Percentiles rank a stretch among this genome's conserved stretches.
Conservation (phyloP, 2,329 filamentous ascomycete genomes). For the Aspergillus carbonarius region DNA sequence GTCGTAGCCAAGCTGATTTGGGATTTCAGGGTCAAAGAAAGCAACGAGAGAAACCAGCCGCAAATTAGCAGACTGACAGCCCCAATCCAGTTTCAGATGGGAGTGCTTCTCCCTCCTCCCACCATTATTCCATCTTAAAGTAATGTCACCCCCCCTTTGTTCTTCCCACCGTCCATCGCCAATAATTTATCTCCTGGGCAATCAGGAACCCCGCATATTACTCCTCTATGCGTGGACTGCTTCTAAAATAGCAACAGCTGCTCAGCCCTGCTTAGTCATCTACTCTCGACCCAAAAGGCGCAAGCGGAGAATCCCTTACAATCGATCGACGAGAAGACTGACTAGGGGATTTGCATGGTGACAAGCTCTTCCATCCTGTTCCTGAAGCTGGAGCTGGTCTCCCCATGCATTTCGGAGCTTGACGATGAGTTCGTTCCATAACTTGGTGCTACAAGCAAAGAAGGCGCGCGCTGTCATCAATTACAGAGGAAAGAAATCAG, state of each 20-base stretch:
- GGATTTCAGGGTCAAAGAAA: not conserved
- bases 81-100: constrained; percentile 1
- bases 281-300: constrained; percentile 2
- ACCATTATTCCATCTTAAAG: not conserved
- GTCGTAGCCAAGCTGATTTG: not conserved
- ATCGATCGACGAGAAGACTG: constrained; percentile 4
- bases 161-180: not conserved
- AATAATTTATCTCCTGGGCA: not conserved
- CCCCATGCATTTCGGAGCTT: constrained; percentile 25
- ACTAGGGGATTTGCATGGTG: constrained; percentile 6
- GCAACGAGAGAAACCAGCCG: not conserved
- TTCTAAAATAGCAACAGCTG: constrained; percentile 8
- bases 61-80: constrained; percentile 2
- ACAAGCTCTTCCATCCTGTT: constrained; percentile 9
- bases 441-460: constrained; percentile 32
- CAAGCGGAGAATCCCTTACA: constrained; percentile 6
- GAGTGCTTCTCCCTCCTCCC: not conserved
- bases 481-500: constrained; percentile 29
- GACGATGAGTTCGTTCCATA: constrained; percentile 38
- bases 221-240: constrained; percentile 1
- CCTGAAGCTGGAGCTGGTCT: constrained; percentile 26
- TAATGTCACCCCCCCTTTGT: not conserved
- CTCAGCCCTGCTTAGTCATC: constrained; percentile 8
- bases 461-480: constrained; percentile 34
- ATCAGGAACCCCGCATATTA: not conserved